Conservation (phyloP, 2,329 filamentous ascomycete genomes). For the Claviceps sp. region DNA sequence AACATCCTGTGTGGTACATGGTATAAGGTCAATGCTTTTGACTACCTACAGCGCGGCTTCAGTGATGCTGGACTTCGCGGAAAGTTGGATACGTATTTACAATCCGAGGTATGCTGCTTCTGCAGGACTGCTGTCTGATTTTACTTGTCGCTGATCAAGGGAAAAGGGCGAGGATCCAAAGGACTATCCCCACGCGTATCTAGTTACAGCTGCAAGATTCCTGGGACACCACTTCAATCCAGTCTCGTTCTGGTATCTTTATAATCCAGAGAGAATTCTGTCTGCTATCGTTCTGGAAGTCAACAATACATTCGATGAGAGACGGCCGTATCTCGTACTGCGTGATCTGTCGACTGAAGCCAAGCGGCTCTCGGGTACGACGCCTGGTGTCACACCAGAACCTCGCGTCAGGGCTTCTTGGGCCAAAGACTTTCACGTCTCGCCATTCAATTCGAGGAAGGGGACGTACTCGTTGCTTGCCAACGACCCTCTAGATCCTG, state of each 20-base stretch:
- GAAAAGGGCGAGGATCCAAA: conserved; percentile 42
- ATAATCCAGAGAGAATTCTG: conserved; percentile 42
- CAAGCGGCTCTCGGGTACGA: conserved; percentile 4
- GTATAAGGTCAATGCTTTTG: conserved; percentile 45
- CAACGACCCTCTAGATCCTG: conserved; percentile 29
- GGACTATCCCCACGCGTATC: conserved; percentile 53
- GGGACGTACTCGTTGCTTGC: conserved; percentile 39
- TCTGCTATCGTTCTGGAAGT: conserved; percentile 58
- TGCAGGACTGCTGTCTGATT: conserved; percentile 3
- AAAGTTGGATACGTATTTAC: conserved; percentile 49
- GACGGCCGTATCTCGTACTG: conserved; percentile 28
- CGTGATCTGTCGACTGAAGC: conserved; percentile 14
- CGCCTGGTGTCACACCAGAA: background rate
- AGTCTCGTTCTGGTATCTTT: conserved; percentile 70
- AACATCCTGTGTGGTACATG: conserved; percentile 22
- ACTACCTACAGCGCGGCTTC: conserved; percentile 46
- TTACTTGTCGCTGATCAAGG: conserved; percentile 3
- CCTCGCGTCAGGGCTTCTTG: conserved; percentile 35
- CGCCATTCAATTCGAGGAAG: conserved; percentile 55
- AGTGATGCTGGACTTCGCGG: conserved; percentile 40
- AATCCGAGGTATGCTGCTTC: conserved; percentile 33
- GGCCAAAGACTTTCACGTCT: conserved; percentile 65
- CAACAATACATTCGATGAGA: conserved; percentile 65
- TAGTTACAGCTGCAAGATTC: conserved; percentile 57
- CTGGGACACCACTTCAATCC: conserved; percentile 62